Percentiles rank a stretch among this genome's conserved stretches.
These are phyloP conservation scores for Hordeum pubiflorum DNA, from an alignment of 202 grass and related monocot genomes.

Conservation along the genomic window DNA sequence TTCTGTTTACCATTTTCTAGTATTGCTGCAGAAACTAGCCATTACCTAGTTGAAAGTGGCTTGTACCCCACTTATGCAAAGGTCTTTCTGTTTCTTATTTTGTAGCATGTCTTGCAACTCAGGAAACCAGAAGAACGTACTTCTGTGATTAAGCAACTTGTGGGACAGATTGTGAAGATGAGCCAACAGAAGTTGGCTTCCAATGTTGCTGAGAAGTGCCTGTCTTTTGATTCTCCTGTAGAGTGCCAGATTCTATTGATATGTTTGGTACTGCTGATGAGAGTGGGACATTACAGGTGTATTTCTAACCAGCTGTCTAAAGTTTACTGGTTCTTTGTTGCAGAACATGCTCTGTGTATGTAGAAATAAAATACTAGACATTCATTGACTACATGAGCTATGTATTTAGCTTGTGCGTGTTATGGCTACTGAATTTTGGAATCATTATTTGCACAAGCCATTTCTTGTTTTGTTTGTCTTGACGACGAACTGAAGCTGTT, in stretches of 20 bases:
- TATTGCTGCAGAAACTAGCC: background rate
- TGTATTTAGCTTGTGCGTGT: background rate
- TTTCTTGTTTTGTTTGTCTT: too few species aligned
- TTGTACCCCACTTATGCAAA: background rate
- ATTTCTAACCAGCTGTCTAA: background rate
- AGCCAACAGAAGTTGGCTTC: constrained; percentile 64
- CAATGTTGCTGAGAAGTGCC: constrained; percentile 58
- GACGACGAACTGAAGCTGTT: background rate
- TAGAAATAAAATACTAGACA: background rate
- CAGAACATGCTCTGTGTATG: background rate
- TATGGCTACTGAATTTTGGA: background rate
- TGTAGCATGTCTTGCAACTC: constrained; percentile 70
- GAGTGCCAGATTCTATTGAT: constrained; percentile 33
- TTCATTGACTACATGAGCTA: background rate
- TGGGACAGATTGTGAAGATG: constrained; percentile 90
- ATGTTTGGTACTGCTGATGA: constrained; percentile 73
- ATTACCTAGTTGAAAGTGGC: background rate
- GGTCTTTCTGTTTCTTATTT: background rate
- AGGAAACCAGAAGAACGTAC: constrained; percentile 68
- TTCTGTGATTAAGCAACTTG: constrained; percentile 48
- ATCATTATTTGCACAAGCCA: too few species aligned
- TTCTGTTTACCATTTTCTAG: background rate
- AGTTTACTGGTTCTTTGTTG: background rate
- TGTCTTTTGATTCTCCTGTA: constrained; percentile 46
- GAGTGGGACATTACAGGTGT: constrained; percentile 68